Percentiles rank a stretch among this genome's conserved stretches.
These are phyloP conservation scores for Pseudotsuga menziesii DNA, from an alignment of 75 land plant species.

Conservation along the genomic window DNA sequence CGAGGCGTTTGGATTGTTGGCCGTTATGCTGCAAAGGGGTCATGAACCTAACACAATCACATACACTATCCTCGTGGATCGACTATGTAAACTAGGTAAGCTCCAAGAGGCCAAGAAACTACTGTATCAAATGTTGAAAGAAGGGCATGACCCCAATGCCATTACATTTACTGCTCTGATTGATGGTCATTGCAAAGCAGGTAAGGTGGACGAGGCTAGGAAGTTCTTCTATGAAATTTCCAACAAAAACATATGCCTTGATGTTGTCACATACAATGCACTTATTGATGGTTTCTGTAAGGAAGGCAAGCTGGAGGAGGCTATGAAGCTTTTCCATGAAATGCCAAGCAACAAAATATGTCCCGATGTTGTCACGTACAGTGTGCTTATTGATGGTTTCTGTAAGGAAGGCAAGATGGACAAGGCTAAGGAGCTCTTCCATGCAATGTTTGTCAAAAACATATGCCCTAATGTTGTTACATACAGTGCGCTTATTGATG, in stretches of 20 bases:
- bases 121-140: too few species aligned
- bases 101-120: conserved; percentile 4
- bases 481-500: conserved; percentile 21
- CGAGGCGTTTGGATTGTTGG: conserved; percentile 8
- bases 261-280: conserved; percentile 19
- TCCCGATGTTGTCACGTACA: too few species aligned
- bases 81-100: conserved; percentile 19
- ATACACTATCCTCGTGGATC: conserved; percentile 23
- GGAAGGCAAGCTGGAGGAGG: too few species aligned
- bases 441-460: conserved; percentile 19
- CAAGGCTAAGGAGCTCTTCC: conserved; percentile 19
- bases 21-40: conserved; percentile 17
- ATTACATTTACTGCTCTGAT: conserved; percentile 33
- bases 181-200: conserved; percentile 26
- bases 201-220: conserved; percentile 18
- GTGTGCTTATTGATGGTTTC: neutral
- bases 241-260: conserved; percentile 10
- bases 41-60: conserved; percentile 16
- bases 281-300: too few species aligned
- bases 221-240: conserved; percentile 18
- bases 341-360: too few species aligned
- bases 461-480: conserved; percentile 18
- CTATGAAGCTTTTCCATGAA: too few species aligned
- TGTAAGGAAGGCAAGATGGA: conserved; percentile 28
- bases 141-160: conserved; percentile 14